phyloP scores from a whole-genome alignment of 202 grass and related monocot species.

The Setaria viridis region DNA sequence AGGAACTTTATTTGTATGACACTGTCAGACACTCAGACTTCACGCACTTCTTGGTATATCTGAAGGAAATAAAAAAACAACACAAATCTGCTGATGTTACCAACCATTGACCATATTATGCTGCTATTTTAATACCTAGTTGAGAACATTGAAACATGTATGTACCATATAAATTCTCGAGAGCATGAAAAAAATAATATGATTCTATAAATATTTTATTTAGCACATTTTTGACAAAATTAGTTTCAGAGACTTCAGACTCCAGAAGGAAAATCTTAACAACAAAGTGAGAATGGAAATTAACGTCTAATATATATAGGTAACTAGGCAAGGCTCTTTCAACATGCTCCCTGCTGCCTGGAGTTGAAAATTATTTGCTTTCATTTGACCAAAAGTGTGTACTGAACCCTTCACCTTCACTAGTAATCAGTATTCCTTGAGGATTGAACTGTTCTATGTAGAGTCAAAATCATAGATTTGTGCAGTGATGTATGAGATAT shows the following conservation, averaged over 20 bases:
- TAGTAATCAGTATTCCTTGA: slow-evolving; percentile 1
- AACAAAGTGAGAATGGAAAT: background rate
- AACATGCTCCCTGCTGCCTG: background rate
- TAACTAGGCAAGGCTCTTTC: background rate
- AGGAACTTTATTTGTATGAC: background rate
- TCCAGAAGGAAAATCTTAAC: slow-evolving; percentile 6
- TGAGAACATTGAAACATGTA: background rate
- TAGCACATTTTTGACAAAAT: background rate
- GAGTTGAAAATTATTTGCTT: slow-evolving; percentile 7
- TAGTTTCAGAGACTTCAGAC: background rate
- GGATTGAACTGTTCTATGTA: slow-evolving; percentile 5
- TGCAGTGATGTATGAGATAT: background rate
- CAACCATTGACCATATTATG: background rate
- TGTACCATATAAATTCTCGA: background rate
- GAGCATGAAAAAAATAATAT: background rate
- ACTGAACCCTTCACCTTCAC: background rate
- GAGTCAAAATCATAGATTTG: background rate
- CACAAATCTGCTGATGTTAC: background rate
- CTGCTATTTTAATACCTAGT: background rate
- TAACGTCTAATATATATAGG: background rate
- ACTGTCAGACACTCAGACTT: background rate
- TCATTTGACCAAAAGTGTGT: background rate
- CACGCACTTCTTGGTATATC: background rate
- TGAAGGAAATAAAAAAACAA: background rate
- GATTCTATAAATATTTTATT: background rate